Evolutionary conservation across 108 stramenopile genomes (phyloP), one percentile per base, ranked within the genome.

Genomic region (Parmales sp.): DNA sequence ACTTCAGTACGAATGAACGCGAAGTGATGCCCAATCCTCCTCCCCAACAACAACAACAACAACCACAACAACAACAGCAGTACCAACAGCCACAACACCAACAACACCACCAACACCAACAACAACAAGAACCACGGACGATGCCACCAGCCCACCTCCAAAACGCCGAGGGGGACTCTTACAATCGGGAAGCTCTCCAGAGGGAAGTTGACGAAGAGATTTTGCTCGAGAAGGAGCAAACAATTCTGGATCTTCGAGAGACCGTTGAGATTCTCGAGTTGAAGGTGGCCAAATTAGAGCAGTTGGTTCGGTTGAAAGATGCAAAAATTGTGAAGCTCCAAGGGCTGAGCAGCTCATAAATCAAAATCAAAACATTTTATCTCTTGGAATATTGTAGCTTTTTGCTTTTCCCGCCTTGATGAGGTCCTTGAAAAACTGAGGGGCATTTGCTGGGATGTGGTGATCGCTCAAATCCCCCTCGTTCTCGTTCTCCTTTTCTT

Each of bases 271-370:
- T 83, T 3, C 73, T 85, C 5, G 79, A 83, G 11, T 80, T 82
- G 19, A 86, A 86, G 67, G 66, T 86, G 2, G 44, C 69, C 11
- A 82, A 84, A 63, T 70, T 86, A 23, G 83, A 86, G 76, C 82
- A 86, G 68, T 71, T 86, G 36, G 29, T 86, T 8, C 76, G 78
- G 19, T 77, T 86, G 3, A 86, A 86, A 64, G 85, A 86, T 37
- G 20, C 36, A 22, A 82, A 82, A 63, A 86, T 86, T 45, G 7
- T 48, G 8, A 82, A 72, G 20, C 74, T 86, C 1, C 46, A 69
- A 54, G 51, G 20, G 54, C 54, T n/a, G n/a, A n/a, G n/a, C n/a
- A n/a, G n/a, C n/a, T n/a, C n/a, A n/a, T n/a, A n/a, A n/a, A n/a
- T n/a, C n/a, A n/a, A n/a, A n/a, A n/a, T n/a, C n/a, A n/a, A n/a